Evolutionary conservation across 1,284 basidiomycete genomes (phyloP), one percentile per base, ranked within the genome.

Genomic region (Omphalotus olearius): DNA sequence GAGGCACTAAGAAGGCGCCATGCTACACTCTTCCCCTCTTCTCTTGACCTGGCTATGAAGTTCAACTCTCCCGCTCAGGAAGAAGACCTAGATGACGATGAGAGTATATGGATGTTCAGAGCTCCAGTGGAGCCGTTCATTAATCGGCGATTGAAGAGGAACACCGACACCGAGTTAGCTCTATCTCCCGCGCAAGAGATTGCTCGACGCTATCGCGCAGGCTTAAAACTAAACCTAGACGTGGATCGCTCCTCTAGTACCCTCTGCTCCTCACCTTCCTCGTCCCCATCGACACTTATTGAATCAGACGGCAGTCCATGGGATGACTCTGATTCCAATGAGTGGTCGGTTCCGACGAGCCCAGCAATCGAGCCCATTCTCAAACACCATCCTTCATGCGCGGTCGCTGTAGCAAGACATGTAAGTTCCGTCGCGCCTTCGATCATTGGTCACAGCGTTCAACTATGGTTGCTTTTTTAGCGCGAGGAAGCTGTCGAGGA

Each of bases 101-200:
- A 56, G 40, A 71, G 70, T 50, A 67, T 64, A 39, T 72, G 69
- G 69, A 66, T 69, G 53, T 71, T 66, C 51, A 61, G 60, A 30
- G 64, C 66, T 30, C 60, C 67, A 59, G 39, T 35, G 7, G n/a
- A 49, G 20, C 49, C 57, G 56, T 4, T 56, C 60, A 5, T 56
- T 52, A 16, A 62, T 62, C n/a, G 55, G 57, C 45, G 57, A 55
- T 54, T 62, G 5, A 64, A 62, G 50, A 57, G 57, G 17, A 56
- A 51, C 17, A 23, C 42, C 13, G 40, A 51, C 23, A 38, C 50
- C 46, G 41, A 39, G 14, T 38, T 45, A 3, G 35, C 49, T 50
- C 45, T 52, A 51, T 75, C 66, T 30, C 66, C 69, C 33, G 71
- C 75, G 13, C 72, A 77, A 54, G 67, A 70, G 49, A 65, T 74